Base-by-base conservation (phyloP, 768 basidiomycete genomes). In the Tricholoma furcatifolium region DNA sequence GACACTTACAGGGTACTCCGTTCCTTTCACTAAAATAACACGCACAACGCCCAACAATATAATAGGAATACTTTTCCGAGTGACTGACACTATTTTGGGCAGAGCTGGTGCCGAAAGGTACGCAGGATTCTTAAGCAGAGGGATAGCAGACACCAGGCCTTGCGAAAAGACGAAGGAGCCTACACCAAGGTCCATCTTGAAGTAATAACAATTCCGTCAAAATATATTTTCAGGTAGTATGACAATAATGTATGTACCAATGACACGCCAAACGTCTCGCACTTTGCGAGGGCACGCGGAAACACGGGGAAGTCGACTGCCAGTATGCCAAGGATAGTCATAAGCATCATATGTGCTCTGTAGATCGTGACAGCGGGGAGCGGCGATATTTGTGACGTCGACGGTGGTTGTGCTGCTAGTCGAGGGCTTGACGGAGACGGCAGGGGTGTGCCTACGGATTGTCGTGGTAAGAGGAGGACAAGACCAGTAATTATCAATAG, bases 91-190 rank as follows among this genome's bases (percentile, higher is more conserved):
- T 31, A 91, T 43, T 59, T 90, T 91, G 4, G 74, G 72, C 11
- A 70, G 49, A 12, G 82, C 51, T 0, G 84, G 76, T 0, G 73
- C 66, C 15, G 68, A 74, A 40, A 90, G 68, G 60, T 84, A 73
- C 1, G 63, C 58, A 1, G 84, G 81, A 47, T 87, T 74, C 60
- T 83, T 88, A 27, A 95, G 70, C 23, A 93, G 66, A 1, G 92
- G 87, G 40, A 88, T 84, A 0, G 92, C 87, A n/a, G 93, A 93
- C 5, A 94, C 85, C 39, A 99, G 68, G 18, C 97, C 97, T 65
- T 95, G 90, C 0, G 96, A 94, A 67, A 97, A 98, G 11, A 98
- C 92, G 58, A 99, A 98, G 1, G 95, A 93, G 11, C 97, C 97
- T 2, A 98, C 96, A 10, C 97, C 97, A 11, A 94, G 70, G 64